These are phyloP conservation scores for Eragrostis tef DNA, from an alignment of 202 grass and related monocot species.

Conservation along the genomic window DNA sequence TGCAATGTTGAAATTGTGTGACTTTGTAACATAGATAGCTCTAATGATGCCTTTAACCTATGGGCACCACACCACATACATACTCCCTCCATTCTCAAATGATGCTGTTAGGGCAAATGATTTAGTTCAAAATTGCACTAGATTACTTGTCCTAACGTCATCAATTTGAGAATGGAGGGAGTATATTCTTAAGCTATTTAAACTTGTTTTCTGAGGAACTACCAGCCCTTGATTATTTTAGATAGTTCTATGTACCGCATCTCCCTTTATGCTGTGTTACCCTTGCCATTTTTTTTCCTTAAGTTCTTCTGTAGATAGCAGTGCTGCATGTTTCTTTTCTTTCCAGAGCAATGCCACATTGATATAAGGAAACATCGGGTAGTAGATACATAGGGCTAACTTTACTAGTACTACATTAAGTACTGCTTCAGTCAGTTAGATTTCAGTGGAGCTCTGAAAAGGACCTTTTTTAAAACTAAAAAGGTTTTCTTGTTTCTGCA, in stretches of 20 bases:
- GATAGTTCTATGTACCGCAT: conserved; percentile 14
- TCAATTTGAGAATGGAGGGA: too few relatives aligned
- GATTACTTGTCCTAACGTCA: too few relatives aligned
- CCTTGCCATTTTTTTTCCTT: background rate
- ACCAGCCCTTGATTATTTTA: conserved; percentile 27
- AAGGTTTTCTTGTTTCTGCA: conserved; percentile 2
- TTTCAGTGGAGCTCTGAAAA: conserved; percentile 28
- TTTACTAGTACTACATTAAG: background rate
- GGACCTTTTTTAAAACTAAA: background rate
- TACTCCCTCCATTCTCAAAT: too few relatives aligned
- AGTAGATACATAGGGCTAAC: background rate
- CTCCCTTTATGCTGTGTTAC: background rate
- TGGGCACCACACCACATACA: background rate
- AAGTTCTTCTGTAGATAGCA: background rate
- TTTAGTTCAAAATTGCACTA: too few relatives aligned
- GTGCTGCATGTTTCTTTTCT: too few relatives aligned
- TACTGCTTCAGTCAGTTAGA: background rate
- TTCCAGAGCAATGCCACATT: background rate
- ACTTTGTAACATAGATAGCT: background rate
- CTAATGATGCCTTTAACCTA: conserved; percentile 4
- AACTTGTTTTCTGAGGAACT: conserved; percentile 3
- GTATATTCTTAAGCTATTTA: conserved; percentile 18
- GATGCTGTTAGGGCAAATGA: too few relatives aligned
- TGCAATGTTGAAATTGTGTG: conserved; percentile 17
- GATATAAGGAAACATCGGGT: background rate